Evolutionary conservation across 2,329 filamentous ascomycete genomes (phyloP).

Genomic region (Nemania sp.): DNA sequence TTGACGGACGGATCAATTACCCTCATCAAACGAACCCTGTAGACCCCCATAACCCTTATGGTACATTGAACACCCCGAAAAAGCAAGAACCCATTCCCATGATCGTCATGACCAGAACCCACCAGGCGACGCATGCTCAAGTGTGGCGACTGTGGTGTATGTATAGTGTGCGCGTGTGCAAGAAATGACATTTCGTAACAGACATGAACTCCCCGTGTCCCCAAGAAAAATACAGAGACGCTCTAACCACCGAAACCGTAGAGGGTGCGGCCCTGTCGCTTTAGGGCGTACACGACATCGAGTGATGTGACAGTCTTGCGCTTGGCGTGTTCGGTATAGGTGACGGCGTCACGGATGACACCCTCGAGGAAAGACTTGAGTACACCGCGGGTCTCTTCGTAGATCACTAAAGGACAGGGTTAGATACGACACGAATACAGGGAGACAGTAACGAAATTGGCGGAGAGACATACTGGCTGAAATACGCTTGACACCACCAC

Average conservation of each 20-base stretch:
- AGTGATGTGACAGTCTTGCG: slow-evolving; percentile 77
- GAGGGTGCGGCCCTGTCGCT: slow-evolving; percentile 74
- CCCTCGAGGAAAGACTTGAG: slow-evolving; percentile 87
- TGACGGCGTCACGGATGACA: slow-evolving; percentile 83
- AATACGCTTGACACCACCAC: slow-evolving; percentile 99
- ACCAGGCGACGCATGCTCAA: slow-evolving; percentile 44
- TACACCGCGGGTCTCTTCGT: slow-evolving; percentile 85
- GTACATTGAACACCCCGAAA: slow-evolving; percentile 54
- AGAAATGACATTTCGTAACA: slow-evolving; percentile 54
- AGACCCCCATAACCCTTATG: slow-evolving; percentile 50
- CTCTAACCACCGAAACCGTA: slow-evolving; percentile 76
- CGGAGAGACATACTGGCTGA: slow-evolving; percentile 84
- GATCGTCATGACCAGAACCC: slow-evolving; percentile 52
- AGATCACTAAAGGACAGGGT: slow-evolving; percentile 70
- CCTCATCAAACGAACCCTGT: slow-evolving; percentile 47
- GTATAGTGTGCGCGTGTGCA: slow-evolving; percentile 39
- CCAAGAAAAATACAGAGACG: slow-evolving; percentile 60
- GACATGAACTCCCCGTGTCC: slow-evolving; percentile 48
- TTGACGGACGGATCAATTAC: slow-evolving; percentile 49
- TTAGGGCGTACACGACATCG: slow-evolving; percentile 72
- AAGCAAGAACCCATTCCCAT: slow-evolving; percentile 51
- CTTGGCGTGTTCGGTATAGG: slow-evolving; percentile 87
- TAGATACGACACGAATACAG: slow-evolving; percentile 26
- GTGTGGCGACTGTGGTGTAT: slow-evolving; percentile 43
- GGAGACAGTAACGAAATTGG: neutral